phyloP scores from a whole-genome alignment of 768 basidiomycete species.

The Pleurotus citrinopileatus region DNA sequence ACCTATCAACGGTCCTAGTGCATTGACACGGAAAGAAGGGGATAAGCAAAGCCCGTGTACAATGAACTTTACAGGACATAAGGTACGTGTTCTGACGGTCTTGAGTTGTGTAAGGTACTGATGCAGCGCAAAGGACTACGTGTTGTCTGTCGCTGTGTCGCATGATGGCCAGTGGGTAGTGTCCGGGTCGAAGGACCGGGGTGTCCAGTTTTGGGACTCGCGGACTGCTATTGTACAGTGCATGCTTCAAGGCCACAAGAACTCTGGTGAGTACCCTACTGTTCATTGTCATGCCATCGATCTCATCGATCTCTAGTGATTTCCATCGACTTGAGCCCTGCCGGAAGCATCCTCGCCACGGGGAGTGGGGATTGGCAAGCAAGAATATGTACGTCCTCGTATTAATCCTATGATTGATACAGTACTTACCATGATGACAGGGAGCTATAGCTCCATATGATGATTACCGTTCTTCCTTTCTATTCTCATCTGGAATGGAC shows the following conservation, averaged over 20 bases:
- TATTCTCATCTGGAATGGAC: too few species aligned
- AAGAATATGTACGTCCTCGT: conserved; percentile 47
- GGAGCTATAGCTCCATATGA: too few species aligned
- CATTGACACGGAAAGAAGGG: conserved; percentile 74
- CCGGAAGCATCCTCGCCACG: conserved; percentile 27
- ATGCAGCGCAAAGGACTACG: conserved; percentile 49
- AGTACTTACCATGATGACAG: too few species aligned
- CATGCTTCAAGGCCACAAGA: conserved; percentile 80
- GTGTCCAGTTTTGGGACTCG: conserved; percentile 93
- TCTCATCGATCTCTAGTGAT: conserved; percentile 34
- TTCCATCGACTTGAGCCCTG: conserved; percentile 46
- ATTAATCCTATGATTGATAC: too few species aligned
- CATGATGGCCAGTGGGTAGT: conserved; percentile 91
- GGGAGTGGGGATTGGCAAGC: conserved; percentile 55
- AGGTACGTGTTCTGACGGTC: conserved; percentile 46
- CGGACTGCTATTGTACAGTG: conserved; percentile 76
- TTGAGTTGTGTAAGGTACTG: conserved; percentile 38
- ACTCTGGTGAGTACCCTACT: conserved; percentile 39
- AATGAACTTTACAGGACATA: conserved; percentile 78
- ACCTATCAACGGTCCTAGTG: conserved; percentile 34
- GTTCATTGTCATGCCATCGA: background rate
- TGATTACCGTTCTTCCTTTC: too few species aligned
- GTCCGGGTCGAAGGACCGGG: conserved; percentile 91
- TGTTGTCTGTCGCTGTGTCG: conserved; percentile 61
- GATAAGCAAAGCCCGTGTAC: conserved; percentile 45